phyloP scores from a whole-genome alignment of 2,329 filamentous ascomycete species.

The Colletotrichum horii region DNA sequence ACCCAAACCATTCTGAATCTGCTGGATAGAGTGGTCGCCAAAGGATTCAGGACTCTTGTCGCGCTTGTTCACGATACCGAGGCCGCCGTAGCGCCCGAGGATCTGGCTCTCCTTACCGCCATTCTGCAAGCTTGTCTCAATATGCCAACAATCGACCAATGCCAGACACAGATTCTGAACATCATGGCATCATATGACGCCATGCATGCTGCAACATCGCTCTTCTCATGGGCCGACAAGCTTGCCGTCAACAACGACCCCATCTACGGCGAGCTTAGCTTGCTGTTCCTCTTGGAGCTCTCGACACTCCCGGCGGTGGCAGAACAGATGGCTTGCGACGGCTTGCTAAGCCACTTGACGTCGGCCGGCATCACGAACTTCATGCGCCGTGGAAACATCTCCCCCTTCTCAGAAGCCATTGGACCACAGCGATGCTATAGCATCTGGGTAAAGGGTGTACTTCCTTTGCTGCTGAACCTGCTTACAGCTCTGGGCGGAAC shows the following conservation, averaged over 20 bases:
- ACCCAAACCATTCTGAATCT: constrained; percentile 77
- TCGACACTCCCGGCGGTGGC: constrained; percentile 82
- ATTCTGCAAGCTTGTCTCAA: constrained; percentile 85
- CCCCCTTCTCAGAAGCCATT: constrained; percentile 77
- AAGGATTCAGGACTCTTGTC: constrained; percentile 82
- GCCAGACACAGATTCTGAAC: constrained; percentile 73
- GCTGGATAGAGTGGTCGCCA: constrained; percentile 77
- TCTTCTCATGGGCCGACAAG: constrained; percentile 94
- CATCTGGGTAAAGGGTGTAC: constrained; percentile 87
- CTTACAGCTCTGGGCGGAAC: constrained; percentile 81
- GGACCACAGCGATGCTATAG: constrained; percentile 77
- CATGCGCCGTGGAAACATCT: constrained; percentile 73
- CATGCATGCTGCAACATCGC: constrained; percentile 79
- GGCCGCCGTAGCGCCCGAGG: constrained; percentile 70
- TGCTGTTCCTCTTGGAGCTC: constrained; percentile 87
- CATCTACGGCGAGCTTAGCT: constrained; percentile 89
- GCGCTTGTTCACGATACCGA: constrained; percentile 81
- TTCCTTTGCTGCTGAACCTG: constrained; percentile 89
- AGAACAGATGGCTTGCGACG: constrained; percentile 89
- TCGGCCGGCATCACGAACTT: constrained; percentile 80
- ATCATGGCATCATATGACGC: constrained; percentile 75
- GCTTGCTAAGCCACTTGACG: constrained; percentile 78
- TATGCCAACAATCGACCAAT: constrained; percentile 76
- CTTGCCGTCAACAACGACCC: constrained; percentile 81
- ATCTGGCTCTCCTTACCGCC: constrained; percentile 86